Evolutionary conservation across 148 eudicot genomes (phyloP).

Genomic region (Arbutus unedo): DNA sequence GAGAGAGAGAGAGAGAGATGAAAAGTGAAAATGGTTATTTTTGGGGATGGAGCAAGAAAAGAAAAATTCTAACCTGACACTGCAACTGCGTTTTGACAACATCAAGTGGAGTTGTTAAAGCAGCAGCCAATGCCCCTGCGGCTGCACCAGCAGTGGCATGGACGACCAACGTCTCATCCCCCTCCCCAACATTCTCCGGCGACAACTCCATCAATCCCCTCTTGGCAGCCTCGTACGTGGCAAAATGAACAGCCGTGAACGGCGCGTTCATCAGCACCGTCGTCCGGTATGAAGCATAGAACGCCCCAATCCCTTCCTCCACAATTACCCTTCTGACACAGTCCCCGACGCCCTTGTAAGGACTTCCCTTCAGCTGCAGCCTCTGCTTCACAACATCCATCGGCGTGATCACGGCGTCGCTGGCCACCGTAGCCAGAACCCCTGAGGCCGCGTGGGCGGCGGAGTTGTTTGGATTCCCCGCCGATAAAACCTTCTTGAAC

Average conservation of each 20-base stretch:
- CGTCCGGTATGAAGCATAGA: slow-evolving; percentile 39
- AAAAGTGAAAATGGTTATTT: no score
- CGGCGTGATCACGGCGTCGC: slow-evolving; percentile 48
- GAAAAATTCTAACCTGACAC: slow-evolving; percentile 35
- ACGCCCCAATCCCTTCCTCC: slow-evolving; percentile 45
- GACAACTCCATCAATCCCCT: slow-evolving; percentile 31
- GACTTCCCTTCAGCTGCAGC: slow-evolving; percentile 40
- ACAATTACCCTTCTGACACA: slow-evolving; percentile 36
- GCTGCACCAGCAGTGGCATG: slow-evolving; percentile 47
- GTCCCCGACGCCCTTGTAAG: slow-evolving; percentile 39
- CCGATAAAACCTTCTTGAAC: slow-evolving; percentile 26
- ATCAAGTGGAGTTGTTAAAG: slow-evolving; percentile 51
- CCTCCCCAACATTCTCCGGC: slow-evolving; percentile 27
- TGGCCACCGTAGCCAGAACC: slow-evolving; percentile 37
- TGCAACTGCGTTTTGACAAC: slow-evolving; percentile 51
- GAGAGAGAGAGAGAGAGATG: no score
- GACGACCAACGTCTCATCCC: slow-evolving; percentile 38
- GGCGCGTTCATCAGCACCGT: slow-evolving; percentile 51
- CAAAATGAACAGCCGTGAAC: slow-evolving; percentile 41
- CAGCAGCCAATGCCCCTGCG: slow-evolving; percentile 43
- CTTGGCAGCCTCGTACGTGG: slow-evolving; percentile 43
- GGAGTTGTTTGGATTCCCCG: slow-evolving; percentile 19
- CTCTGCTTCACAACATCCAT: slow-evolving; percentile 54
- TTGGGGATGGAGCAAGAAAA: not conserved
- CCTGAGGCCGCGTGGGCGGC: slow-evolving; percentile 34